These are phyloP conservation scores for Phytophthora kernoviae DNA, from an alignment of 352 stramenopile genomes.

Conservation along the genomic window DNA sequence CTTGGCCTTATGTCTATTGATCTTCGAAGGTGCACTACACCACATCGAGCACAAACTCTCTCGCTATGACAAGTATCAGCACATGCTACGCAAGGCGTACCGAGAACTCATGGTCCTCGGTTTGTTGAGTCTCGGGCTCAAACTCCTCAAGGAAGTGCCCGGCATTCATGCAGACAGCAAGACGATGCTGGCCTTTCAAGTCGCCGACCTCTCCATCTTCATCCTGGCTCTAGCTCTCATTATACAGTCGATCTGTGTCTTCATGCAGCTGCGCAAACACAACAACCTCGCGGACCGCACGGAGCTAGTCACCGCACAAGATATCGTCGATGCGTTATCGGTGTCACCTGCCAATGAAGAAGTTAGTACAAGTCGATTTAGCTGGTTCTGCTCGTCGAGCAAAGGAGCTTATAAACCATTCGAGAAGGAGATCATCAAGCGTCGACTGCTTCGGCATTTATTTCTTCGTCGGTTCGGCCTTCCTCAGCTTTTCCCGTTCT, in stretches of 20 bases:
- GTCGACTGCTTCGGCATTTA: slow-evolving; percentile 34
- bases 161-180: slow-evolving; percentile 40
- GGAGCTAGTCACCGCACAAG: slow-evolving; percentile 45
- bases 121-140: slow-evolving; percentile 57
- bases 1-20: slow-evolving; percentile 48
- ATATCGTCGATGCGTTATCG: neutral
- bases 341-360: no score
- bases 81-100: slow-evolving; percentile 72
- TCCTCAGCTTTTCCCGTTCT: slow-evolving; percentile 50
- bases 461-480: slow-evolving; percentile 36
- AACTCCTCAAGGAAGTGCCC: slow-evolving; percentile 49
- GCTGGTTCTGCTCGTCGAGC: neutral
- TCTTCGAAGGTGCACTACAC: slow-evolving; percentile 57
- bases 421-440: slow-evolving; percentile 13
- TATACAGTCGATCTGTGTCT: slow-evolving; percentile 47
- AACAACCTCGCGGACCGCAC: slow-evolving; percentile 45
- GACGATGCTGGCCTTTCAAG: slow-evolving; percentile 53
- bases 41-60: slow-evolving; percentile 48
- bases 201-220: slow-evolving; percentile 63
- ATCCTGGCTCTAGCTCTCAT: slow-evolving; percentile 58
- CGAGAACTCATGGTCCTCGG: slow-evolving; percentile 66
- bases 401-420: neutral
- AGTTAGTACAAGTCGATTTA: no score
- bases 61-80: slow-evolving; percentile 60
- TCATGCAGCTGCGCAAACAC: slow-evolving; percentile 43